These are phyloP conservation scores for Silene latifolia DNA, from an alignment of 148 eudicot species.

Conservation along the genomic window DNA sequence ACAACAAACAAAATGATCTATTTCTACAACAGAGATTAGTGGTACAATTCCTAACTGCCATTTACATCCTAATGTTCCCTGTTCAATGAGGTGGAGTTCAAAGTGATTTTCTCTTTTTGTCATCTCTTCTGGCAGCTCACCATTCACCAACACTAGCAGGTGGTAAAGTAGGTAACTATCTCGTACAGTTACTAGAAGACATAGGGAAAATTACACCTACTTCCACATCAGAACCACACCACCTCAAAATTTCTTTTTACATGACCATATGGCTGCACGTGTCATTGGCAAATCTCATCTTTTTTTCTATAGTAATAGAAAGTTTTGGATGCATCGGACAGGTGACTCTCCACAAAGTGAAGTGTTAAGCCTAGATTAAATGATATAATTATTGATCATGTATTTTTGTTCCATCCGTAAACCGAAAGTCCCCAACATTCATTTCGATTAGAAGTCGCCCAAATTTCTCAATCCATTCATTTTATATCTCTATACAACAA, in stretches of 20 bases:
- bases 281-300: background rate
- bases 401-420: background rate
- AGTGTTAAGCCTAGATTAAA: too few species aligned
- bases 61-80: background rate
- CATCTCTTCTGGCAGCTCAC: background rate
- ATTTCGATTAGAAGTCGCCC: background rate
- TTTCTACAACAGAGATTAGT: background rate
- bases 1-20: background rate
- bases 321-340: too few species aligned
- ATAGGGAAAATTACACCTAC: background rate
- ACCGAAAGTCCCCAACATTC: background rate
- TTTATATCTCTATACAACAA: too few species aligned
- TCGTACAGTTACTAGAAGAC: background rate
- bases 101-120: background rate
- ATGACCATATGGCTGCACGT: background rate
- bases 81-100: too few species aligned
- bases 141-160: background rate
- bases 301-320: too few species aligned
- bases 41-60: background rate
- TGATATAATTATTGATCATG: background rate
- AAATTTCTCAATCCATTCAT: background rate
- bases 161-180: background rate
- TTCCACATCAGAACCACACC: background rate
- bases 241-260: background rate
- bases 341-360: too few species aligned